Percentiles rank a stretch among this genome's conserved stretches.
These are phyloP conservation scores for Coniosporium uncinatum DNA, from an alignment of 2,329 filamentous ascomycete genomes.

Conservation along the genomic window DNA sequence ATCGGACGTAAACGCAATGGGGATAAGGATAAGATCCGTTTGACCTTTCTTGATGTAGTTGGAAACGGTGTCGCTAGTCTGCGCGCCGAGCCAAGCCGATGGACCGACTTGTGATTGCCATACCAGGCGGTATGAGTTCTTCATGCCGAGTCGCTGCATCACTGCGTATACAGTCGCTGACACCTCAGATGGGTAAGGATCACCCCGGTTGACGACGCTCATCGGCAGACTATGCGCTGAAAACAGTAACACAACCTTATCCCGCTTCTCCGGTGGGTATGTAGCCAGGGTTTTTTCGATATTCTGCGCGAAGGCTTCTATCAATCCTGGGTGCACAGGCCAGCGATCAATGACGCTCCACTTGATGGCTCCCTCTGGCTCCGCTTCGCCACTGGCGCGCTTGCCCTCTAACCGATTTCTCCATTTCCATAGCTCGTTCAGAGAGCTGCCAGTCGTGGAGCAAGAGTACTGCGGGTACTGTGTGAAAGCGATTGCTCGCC, in stretches of 20 bases:
- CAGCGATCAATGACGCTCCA: constrained; percentile 99
- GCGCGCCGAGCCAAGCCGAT: constrained; percentile 90
- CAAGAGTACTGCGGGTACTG: constrained; percentile 99
- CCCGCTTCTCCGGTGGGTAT: constrained; percentile 77
- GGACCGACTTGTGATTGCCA: constrained; percentile 99
- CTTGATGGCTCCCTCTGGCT: constrained; percentile 66
- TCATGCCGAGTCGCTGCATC: constrained; percentile 86
- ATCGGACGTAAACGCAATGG: constrained; percentile 97
- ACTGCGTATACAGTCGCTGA: constrained; percentile 94
- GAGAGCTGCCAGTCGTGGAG: constrained; percentile 90
- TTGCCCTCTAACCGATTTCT: constrained; percentile 82
- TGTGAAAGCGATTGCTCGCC: constrained; percentile 92
- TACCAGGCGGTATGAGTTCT: constrained; percentile 87
- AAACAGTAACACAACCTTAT: constrained; percentile 82
- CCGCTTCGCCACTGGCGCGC: constrained; percentile 41
- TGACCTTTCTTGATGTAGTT: constrained; percentile 88
- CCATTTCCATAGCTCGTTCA: constrained; percentile 99
- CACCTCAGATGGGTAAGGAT: constrained; percentile 93
- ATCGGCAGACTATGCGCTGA: constrained; percentile 96
- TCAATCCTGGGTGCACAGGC: constrained; percentile 86
- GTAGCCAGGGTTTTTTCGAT: constrained; percentile 81
- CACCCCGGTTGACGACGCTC: constrained; percentile 94
- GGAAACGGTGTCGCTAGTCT: constrained; percentile 84
- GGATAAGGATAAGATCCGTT: constrained; percentile 85
- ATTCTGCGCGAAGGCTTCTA: constrained; percentile 89